phyloP scores from a whole-genome alignment of 2,329 filamentous ascomycete species.

The Penicillium sp. region DNA sequence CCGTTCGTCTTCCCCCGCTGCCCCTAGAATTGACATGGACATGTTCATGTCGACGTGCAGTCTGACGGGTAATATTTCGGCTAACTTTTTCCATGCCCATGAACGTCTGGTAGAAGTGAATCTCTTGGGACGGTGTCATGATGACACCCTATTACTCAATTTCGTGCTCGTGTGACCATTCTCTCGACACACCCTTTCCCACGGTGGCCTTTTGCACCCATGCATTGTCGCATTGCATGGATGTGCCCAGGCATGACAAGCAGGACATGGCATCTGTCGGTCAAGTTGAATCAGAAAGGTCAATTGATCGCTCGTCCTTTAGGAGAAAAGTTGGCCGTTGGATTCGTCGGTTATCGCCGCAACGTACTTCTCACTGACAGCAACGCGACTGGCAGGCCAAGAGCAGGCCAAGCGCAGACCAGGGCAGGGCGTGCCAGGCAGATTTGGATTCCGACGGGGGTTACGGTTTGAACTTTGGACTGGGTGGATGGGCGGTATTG shows the following conservation, averaged over 20 bases:
- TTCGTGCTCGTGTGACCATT: conserved; percentile 18
- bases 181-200: neutral
- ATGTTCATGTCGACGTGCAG: neutral
- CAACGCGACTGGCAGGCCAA: neutral
- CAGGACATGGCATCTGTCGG: neutral
- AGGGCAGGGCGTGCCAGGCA: neutral
- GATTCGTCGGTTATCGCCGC: conserved; percentile 3
- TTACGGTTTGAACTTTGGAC: neutral
- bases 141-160: conserved; percentile 5
- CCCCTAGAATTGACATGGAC: neutral
- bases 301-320: neutral
- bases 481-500: neutral
- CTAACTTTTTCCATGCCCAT: neutral
- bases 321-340: neutral
- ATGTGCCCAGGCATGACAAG: neutral
- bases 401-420: neutral
- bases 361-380: conserved; percentile 8
- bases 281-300: neutral
- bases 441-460: neutral
- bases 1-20: neutral
- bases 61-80: conserved; percentile 13
- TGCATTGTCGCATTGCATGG: conserved; percentile 13
- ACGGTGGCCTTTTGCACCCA: neutral
- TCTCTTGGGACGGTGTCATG: neutral
- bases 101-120: neutral